A percentile compares a stretch with the other conserved stretches of the same genome.
phyloP scores from a whole-genome alignment of 139 green algal species.

The Zygnema circumcarinatum region DNA sequence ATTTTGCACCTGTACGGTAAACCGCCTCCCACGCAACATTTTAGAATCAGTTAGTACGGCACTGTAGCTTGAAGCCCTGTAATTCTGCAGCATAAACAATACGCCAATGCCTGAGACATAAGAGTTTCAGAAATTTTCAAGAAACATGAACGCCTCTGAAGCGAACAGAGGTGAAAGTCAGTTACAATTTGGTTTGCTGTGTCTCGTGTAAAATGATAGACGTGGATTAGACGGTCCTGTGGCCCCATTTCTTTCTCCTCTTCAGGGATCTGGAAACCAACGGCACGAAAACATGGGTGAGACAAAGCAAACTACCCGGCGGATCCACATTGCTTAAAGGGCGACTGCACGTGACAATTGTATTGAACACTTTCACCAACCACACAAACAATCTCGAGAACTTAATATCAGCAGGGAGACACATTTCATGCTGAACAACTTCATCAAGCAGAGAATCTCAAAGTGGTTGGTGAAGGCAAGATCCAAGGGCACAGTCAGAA shows the following conservation, averaged over 20 bases:
- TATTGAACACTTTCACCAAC: too few species aligned
- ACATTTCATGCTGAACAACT: too few species aligned
- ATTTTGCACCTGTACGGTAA: conserved; percentile 52
- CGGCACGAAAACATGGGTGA: not conserved
- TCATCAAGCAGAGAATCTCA: too few species aligned
- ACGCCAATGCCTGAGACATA: not conserved
- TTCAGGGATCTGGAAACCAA: conserved; percentile 73
- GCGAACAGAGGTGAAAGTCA: not conserved
- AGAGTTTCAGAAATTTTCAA: not conserved
- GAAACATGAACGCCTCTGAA: not conserved
- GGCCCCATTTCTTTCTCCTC: conserved; percentile 69
- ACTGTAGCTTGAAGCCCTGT: not conserved
- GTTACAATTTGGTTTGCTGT: conserved; percentile 52
- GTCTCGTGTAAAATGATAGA: conserved; percentile 72
- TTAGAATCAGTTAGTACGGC: not conserved
- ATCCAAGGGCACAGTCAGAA: too few species aligned
- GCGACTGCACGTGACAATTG: too few species aligned
- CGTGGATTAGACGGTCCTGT: conserved; percentile 67
- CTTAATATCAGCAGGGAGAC: too few species aligned
- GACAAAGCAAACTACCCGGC: not conserved
- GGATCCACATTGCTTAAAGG: too few species aligned
- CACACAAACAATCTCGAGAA: too few species aligned
- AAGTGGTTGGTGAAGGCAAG: too few species aligned
- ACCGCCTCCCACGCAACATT: conserved; percentile 16
- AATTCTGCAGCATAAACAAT: not conserved